phyloP scores from a whole-genome alignment of 495 filamentous ascomycete species.

The Xylaria nigripes region DNA sequence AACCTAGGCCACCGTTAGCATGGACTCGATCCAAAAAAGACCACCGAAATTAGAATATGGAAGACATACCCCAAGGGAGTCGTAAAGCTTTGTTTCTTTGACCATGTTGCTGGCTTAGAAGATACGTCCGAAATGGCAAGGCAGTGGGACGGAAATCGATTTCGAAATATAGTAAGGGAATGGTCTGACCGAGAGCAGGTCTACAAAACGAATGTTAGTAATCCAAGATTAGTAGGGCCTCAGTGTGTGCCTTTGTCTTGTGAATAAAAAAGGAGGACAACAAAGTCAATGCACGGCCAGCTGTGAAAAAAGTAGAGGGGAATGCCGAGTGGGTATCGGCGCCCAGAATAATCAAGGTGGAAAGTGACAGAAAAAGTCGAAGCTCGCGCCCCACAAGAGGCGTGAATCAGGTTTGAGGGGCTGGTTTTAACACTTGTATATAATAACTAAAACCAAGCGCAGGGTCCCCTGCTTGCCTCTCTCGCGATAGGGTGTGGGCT shows the following conservation, averaged over 20 bases:
- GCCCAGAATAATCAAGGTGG: conserved; percentile 9
- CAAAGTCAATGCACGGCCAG: neutral
- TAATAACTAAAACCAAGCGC: neutral
- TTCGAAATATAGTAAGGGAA: neutral
- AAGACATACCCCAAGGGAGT: conserved; percentile 70
- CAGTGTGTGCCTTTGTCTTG: neutral
- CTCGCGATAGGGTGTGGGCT: neutral
- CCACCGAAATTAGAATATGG: neutral
- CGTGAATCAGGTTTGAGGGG: conserved; percentile 11
- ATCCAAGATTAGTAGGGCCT: neutral
- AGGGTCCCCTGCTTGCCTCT: neutral
- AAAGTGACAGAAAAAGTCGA: conserved; percentile 16
- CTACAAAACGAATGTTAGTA: conserved; percentile 5
- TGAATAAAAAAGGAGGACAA: neutral
- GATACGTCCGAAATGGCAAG: neutral
- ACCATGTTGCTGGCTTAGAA: conserved; percentile 58
- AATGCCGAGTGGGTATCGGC: neutral
- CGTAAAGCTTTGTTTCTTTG: conserved; percentile 84
- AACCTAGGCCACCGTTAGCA: conserved; percentile 49
- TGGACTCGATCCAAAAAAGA: neutral
- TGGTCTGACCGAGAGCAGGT: conserved; percentile 4
- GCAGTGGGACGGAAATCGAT: neutral
- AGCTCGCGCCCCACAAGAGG: conserved; percentile 16
- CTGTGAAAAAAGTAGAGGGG: neutral
- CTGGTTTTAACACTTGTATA: neutral